Evolutionary conservation across 2,329 filamentous ascomycete genomes (phyloP).

Genomic region (Trichoderma sp.): DNA sequence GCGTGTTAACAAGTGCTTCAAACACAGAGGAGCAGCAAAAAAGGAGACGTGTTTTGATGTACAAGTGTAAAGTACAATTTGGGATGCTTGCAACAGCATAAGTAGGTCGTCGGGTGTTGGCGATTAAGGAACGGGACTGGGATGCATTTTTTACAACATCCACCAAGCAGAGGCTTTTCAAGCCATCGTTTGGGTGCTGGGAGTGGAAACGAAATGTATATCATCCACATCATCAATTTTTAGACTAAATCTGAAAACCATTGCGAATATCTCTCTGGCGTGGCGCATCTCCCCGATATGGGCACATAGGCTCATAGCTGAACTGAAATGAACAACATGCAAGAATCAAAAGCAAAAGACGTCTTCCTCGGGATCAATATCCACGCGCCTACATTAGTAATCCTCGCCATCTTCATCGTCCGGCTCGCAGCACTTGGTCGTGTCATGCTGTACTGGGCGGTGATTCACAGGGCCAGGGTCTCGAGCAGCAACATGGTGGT

Average conservation of each 20-base stretch:
- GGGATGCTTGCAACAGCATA: neutral
- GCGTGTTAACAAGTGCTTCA: neutral
- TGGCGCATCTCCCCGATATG: neutral
- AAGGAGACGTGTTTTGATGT: neutral
- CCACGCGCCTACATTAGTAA: conserved; percentile 7
- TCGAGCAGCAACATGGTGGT: conserved; percentile 5
- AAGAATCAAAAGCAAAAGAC: neutral
- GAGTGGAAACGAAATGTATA: neutral
- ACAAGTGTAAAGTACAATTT: neutral
- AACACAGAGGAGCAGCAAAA: neutral
- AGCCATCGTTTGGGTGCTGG: neutral
- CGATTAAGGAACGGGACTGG: neutral
- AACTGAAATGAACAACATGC: neutral
- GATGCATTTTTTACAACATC: neutral
- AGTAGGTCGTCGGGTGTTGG: neutral
- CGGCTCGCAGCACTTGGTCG: conserved; percentile 27
- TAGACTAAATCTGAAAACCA: conserved; percentile 13
- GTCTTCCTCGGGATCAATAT: neutral
- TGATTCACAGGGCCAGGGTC: conserved; percentile 26
- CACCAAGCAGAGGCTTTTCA: neutral
- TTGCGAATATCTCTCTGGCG: neutral
- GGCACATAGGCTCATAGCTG: too few species aligned
- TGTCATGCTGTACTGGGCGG: conserved; percentile 21
- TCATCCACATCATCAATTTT: neutral
- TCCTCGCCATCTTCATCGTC: conserved; percentile 27